Evolutionary conservation across 2,329 filamentous ascomycete species (phyloP), one percentile per base, ranked within the genome.

Genomic region (Clonostachys solani): DNA sequence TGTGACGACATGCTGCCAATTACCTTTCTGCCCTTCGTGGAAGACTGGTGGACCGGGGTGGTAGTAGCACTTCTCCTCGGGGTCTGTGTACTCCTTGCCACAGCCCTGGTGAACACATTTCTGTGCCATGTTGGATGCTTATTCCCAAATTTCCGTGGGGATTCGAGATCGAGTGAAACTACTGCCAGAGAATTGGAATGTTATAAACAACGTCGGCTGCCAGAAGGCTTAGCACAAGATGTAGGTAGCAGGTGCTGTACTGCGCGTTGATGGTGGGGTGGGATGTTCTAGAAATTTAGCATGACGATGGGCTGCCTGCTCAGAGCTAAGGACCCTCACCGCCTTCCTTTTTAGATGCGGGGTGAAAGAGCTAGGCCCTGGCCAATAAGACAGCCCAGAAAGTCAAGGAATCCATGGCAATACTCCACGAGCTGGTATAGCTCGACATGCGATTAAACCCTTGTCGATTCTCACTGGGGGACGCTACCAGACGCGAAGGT

Each of bases 101-200:
- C 94, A 99, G 65, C 92, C 91, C 69, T 95, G 92, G 74, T 96
- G 94, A 49, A 96, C 90, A 68, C 94, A 99, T 74, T 95, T 97
- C 60, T 84, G 80, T 49, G 85, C 75, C 84, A 89, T 89, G 51
- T 47, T 29, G 23, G 23, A 29, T 29, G 23, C 23, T 29, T 53
- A 38, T 35, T 33, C 35, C 47, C 9, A 4, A 29, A 9, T 29
- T 29, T 29, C 23, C 23, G 23, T 29, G 9, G 9, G 23, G 23
- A 4, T 29, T 10, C 23, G 10, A 29, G 23, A 4, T 4, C 23
- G 9, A 29, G 23, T 29, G 23, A 29, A 29, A 9, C 23, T 29
- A 6, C 9, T 29, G 23, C 23, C 23, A 29, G 23, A 29, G 23
- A 29, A 29, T 29, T 29, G 23, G 23, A 29, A 10, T 29, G 23